Conservation (phyloP, 345 rosid species). For the Draba incana region DNA sequence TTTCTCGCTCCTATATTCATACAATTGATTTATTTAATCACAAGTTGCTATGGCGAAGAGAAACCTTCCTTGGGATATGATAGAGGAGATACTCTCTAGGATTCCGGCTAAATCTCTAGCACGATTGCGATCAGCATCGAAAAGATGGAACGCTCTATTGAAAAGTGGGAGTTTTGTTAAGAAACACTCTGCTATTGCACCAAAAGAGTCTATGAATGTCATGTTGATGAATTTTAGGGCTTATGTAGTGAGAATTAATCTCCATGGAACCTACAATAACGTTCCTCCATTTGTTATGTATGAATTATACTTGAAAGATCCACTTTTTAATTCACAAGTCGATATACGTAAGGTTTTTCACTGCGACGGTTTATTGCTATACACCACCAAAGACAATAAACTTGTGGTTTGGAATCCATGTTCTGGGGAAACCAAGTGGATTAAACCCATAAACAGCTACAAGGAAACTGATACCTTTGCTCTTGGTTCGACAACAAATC, state of each 20-base stretch:
- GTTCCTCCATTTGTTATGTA: not conserved
- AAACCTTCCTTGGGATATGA: not conserved
- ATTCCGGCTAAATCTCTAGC: not conserved
- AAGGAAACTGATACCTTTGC: not conserved
- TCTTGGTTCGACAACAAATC: constrained; percentile 7
- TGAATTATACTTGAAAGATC: not conserved
- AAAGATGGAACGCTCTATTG: not conserved
- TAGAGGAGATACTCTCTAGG: constrained; percentile 21
- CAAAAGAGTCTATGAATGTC: not conserved
- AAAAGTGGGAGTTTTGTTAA: not conserved
- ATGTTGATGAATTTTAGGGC: not conserved
- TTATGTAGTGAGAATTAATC: not conserved
- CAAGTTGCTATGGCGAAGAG: not conserved
- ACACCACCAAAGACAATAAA: too few relatives aligned
- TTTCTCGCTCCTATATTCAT: too few relatives aligned
- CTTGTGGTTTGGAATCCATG: constrained; percentile 7
- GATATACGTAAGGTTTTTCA: not conserved
- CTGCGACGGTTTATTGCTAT: not conserved
- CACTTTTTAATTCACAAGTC: not conserved
- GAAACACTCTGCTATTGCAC: constrained; percentile 12
- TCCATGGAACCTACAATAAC: not conserved
- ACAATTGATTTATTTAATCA: not conserved
- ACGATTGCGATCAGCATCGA: not conserved
- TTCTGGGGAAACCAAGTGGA: constrained; percentile 18
- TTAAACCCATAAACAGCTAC: not conserved